Evolutionary conservation across 2,329 filamentous ascomycete species (phyloP), one percentile per base, ranked within the genome.

Genomic region (Claviceps sorghi): DNA sequence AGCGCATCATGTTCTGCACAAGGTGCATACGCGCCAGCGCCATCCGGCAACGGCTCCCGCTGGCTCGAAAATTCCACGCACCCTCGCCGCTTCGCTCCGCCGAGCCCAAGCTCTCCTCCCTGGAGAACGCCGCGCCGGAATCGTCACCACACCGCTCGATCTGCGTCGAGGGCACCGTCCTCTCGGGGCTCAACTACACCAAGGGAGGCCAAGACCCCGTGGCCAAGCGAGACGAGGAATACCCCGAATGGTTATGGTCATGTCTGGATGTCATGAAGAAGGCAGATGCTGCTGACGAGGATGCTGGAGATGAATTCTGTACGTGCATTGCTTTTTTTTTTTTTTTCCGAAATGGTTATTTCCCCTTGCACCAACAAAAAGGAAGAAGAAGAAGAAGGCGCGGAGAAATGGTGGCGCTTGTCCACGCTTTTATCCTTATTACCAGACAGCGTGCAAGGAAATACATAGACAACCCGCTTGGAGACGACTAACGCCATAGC

Each of bases 161-260:
- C 30, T 83, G 84, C 59, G 71, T 75, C 2, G 79, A 82, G 5
- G 88, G 88, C 36, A 88, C 84, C 15, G 69, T 81, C 15, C 72
- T 94, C 43, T 80, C 74, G 52, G 87, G 87, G 1, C 71, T 94
- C 52, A 91, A 88, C 67, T 91, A 85, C 68, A 68, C 83, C 62
- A 93, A 93, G 72, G 80, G 78, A 58, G 77, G 78, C 62, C 70
- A 75, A 38, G 86, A 91, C 63, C 87, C 88, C 0, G 72, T 91
- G 6, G 88, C 88, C 10, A 66, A 82, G 60, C 74, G 81, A 36
- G 88, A 94, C 59, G 73, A 80, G 22, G 84, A 86, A 56, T 94
- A 94, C 67, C 88, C 88, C 3, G 73, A 72, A 26, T 94, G 88
- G 88, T 67, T 94, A 56, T 94, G 88, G 88, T 73, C 69, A 3